Base-by-base conservation (phyloP, 2,329 filamentous ascomycete genomes). In the Colletotrichum tropicicola region DNA sequence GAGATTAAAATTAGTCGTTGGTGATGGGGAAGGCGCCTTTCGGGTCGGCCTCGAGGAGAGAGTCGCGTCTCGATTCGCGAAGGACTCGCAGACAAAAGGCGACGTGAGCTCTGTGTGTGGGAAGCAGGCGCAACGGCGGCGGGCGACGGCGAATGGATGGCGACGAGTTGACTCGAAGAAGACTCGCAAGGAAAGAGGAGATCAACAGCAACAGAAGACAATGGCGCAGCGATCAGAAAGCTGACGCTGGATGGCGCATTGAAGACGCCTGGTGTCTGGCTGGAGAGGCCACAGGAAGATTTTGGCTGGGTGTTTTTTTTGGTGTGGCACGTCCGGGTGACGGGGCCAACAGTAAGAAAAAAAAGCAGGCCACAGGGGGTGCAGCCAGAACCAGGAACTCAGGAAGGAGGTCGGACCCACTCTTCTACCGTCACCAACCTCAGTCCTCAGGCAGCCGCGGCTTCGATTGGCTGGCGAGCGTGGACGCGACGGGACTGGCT, bases 201-300 rank as follows among this genome's bases (percentile, higher is more conserved):
- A 27, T 59, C 49, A 48, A 37, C 25, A 28, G 54, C 37, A 55
- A 32, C n/a, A 53, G 23, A 32, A 32, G 57, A 41, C 43, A 44
- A 49, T 55, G 27, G 30, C 57, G 61, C 61, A 65, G 61, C 57
- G 57, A 65, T 65, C 61, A 65, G 49, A 25, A 49, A 61, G 57
- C 43, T 56, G 61, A 66, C 45, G 43, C 59, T 53, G 51, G 49
- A 66, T 63, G 59, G 59, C 59, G 63, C 63, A 66, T 64, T 51
- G 41, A 59, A 66, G 44, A 56, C 51, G 59, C 45, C 63, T 48
- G 35, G 32, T 55, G 59, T 52, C 53, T 62, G 44, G 51, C 59
- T 52, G 45, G 30, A 53, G 30, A n/a, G 53, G 51, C 49, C 25
- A 61, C 45, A 30, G 19, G 49, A 56, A 65, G 61, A 66, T 58